phyloP scores from a whole-genome alignment of 2,329 filamentous ascomycete genomes.

The Cytospora piceae region DNA sequence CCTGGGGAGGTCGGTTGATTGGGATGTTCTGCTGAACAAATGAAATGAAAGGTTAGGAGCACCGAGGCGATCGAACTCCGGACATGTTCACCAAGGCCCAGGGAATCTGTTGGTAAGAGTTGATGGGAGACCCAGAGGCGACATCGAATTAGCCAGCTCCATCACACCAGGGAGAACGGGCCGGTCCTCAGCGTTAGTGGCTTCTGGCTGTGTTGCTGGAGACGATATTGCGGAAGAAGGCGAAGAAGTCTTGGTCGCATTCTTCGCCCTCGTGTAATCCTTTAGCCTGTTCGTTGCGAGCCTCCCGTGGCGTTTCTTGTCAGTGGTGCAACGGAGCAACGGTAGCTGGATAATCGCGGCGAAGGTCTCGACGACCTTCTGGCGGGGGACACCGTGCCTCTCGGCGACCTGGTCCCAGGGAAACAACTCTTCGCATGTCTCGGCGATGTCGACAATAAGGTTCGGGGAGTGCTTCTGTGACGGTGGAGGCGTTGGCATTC shows the following conservation, averaged over 20 bases:
- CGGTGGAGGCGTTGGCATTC: conserved; percentile 3
- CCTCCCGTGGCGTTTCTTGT: conserved; percentile 47
- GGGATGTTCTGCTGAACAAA: conserved; percentile 23
- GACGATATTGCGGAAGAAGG: not conserved
- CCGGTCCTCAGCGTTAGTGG: conserved; percentile 8
- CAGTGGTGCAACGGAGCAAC: conserved; percentile 49
- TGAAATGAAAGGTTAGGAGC: conserved; percentile 1
- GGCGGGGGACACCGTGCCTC: conserved; percentile 47
- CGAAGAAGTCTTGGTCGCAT: conserved; percentile 26
- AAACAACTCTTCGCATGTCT: conserved; percentile 51
- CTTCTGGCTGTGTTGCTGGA: conserved; percentile 1
- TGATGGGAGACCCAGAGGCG: conserved; percentile 26
- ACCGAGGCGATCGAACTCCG: not conserved
- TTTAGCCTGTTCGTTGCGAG: conserved; percentile 47
- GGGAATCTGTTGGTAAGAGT: conserved; percentile 18
- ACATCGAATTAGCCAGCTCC: conserved; percentile 29
- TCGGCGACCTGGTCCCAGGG: conserved; percentile 51
- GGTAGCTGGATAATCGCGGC: conserved; percentile 53
- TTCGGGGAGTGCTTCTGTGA: conserved; percentile 42
- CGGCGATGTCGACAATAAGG: conserved; percentile 53
- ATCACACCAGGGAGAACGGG: conserved; percentile 23
- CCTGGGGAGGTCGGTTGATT: conserved; percentile 24
- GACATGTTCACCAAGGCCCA: conserved; percentile 13
- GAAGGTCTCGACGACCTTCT: conserved; percentile 52
- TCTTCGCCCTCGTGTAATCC: conserved; percentile 49